phyloP scores from a whole-genome alignment of 1,284 basidiomycete genomes.

The Erythrobasidium hasegawianum region DNA sequence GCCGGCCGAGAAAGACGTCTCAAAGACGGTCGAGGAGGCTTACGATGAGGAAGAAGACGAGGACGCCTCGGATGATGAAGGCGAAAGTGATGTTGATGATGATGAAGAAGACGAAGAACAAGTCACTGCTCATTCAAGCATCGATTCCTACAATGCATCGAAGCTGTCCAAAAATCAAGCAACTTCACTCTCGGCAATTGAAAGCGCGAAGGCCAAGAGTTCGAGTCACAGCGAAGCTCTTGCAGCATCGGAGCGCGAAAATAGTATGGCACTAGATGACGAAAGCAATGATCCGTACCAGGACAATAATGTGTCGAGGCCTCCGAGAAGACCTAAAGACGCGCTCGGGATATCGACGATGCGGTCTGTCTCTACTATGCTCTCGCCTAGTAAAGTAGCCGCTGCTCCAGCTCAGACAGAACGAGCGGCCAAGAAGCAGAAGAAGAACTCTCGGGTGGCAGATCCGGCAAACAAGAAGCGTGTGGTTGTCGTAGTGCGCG shows the following conservation, averaged over 20 bases:
- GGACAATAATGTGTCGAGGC: no score
- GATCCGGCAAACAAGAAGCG: not conserved
- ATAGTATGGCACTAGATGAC: no score
- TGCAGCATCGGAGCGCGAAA: no score
- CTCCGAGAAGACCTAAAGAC: no score
- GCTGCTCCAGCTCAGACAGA: not conserved
- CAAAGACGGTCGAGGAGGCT: conserved; percentile 3
- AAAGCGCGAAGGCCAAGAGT: no score
- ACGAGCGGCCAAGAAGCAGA: not conserved
- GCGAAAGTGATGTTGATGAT: conserved; percentile 15
- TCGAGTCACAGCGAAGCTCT: no score
- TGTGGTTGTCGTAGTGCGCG: conserved; percentile 18
- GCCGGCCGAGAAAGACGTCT: not conserved
- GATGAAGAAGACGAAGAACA: conserved; percentile 6
- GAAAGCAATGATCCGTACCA: no score
- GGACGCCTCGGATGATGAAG: conserved; percentile 5
- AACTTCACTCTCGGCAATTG: no score
- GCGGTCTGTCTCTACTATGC: conserved; percentile 23
- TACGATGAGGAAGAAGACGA: conserved; percentile 26
- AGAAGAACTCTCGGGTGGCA: not conserved
- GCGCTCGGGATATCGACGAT: conserved; percentile 1
- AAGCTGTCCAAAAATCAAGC: not conserved
- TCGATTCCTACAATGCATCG: not conserved
- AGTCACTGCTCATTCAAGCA: conserved; percentile 17
- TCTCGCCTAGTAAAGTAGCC: not conserved